Evolutionary conservation across 352 stramenopile species (phyloP), one percentile per base, ranked within the genome.

Genomic region (Chrysophaeum taylorii): DNA sequence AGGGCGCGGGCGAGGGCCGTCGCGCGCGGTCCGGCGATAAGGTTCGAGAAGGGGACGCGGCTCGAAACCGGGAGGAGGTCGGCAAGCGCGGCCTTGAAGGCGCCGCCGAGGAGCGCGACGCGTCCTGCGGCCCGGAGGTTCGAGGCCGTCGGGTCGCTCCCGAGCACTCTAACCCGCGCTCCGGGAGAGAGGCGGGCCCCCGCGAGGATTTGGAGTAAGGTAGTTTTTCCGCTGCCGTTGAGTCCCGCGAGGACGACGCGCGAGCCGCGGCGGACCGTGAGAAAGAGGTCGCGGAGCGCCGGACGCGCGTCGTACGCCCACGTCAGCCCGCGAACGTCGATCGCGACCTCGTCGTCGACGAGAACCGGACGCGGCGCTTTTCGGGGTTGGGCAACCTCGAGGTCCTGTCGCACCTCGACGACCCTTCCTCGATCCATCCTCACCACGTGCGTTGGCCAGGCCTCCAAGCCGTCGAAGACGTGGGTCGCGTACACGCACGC

Each of bases 391-490:
- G 5, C 14, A 1, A 29, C 57, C 14, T 33, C 33, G 57, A 2
- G 16, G 35, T n/a, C 33, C 1, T n/a, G 14, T 1, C 35, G 57
- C 5, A 66, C 57, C 33, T 25, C 35, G 57, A 41, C 7, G 33
- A 45, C n/a, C n/a, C n/a, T n/a, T n/a, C n/a, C n/a, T n/a, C n/a
- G n/a, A n/a, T n/a, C n/a, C n/a, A n/a, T n/a, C n/a, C n/a, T n/a
- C n/a, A n/a, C n/a, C n/a, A n/a, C 36, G 52, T 63, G 52, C 52
- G 52, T 63, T 33, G 52, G 27, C 86, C 86, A 93, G 15, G 82
- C 70, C 57, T 91, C 87, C 66, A 88, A 89, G 42, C 86, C 86
- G 70, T 93, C 87, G 70, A 94, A 92, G 64, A 94, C 92, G 79
- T 94, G 87, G 31, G 87, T 79, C 36, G 74, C 74, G 63, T 79